A percentile compares a stretch with the other conserved stretches of the same genome.
Evolutionary conservation across 805 yeast genomes (phyloP).

Genomic region (Teunomyces panamensis): DNA sequence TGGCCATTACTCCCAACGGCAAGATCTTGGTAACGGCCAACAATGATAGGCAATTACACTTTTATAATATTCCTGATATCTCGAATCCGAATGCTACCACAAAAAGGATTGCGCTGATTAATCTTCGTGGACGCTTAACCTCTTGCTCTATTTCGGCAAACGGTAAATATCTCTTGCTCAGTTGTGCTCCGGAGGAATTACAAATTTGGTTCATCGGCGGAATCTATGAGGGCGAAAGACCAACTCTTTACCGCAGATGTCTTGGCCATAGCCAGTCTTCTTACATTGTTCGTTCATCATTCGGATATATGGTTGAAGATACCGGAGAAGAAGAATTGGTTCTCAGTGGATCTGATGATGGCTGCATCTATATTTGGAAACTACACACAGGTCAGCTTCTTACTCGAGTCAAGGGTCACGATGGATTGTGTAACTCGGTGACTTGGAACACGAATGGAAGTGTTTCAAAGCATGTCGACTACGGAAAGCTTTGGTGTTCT

Average conservation of each 20-base stretch:
- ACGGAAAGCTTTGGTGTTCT: constrained; percentile 63
- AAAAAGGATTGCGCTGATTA: constrained; percentile 42
- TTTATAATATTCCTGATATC: constrained; percentile 51
- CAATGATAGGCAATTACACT: constrained; percentile 56
- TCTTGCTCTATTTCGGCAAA: constrained; percentile 56
- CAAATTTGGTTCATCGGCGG: constrained; percentile 73
- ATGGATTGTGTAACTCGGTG: constrained; percentile 69
- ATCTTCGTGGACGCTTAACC: constrained; percentile 58
- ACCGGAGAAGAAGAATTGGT: constrained; percentile 57
- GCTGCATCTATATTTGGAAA: constrained; percentile 75
- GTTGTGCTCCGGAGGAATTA: constrained; percentile 69
- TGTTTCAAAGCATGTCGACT: constrained; percentile 21
- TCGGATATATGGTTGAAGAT: constrained; percentile 53
- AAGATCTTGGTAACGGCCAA: constrained; percentile 61
- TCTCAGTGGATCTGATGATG: constrained; percentile 83
- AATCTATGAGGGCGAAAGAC: constrained; percentile 6
- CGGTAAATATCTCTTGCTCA: constrained; percentile 58
- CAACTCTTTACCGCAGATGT: constrained; percentile 52
- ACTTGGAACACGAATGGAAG: constrained; percentile 55
- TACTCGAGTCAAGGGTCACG: constrained; percentile 59
- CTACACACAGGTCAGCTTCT: constrained; percentile 65
- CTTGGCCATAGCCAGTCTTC: constrained; percentile 71
- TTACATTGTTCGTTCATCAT: constrained; percentile 69
- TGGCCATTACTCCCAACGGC: constrained; percentile 65
- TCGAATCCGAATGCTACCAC: constrained; percentile 32